phyloP scores from a whole-genome alignment of 306 rosid species.

The Malus fusca region DNA sequence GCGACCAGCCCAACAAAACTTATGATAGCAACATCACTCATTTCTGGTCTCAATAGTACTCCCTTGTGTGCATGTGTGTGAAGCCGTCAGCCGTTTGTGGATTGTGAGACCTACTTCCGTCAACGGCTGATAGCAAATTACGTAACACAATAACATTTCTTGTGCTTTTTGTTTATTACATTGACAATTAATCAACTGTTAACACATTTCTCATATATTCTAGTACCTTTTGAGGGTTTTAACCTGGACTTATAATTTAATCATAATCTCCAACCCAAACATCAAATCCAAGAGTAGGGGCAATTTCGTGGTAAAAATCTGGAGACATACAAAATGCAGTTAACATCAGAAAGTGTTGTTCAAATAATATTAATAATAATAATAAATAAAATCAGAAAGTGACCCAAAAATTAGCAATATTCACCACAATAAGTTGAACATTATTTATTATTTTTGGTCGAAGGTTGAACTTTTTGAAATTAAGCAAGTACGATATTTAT shows the following conservation, averaged over 20 bases:
- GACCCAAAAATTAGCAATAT: not conserved
- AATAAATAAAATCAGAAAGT: too few relatives aligned
- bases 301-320: too few relatives aligned
- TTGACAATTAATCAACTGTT: not conserved
- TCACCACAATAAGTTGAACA: not conserved
- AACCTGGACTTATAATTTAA: too few relatives aligned
- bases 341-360: too few relatives aligned
- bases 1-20: not conserved
- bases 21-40: not conserved
- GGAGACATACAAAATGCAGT: too few relatives aligned
- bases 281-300: too few relatives aligned
- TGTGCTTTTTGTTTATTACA: not conserved
- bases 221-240: not conserved
- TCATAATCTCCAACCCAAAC: too few relatives aligned
- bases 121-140: not conserved
- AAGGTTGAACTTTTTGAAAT: not conserved
- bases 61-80: not conserved
- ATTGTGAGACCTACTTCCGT: not conserved
- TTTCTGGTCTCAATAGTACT: not conserved
- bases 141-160: too few relatives aligned
- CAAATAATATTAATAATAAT: too few relatives aligned
- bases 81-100: not conserved
- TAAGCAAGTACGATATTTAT: too few relatives aligned
- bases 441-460: too few relatives aligned
- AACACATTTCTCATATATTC: not conserved